Evolutionary conservation across 257 asterid species (phyloP).

Genomic region (Perilla frutescens): DNA sequence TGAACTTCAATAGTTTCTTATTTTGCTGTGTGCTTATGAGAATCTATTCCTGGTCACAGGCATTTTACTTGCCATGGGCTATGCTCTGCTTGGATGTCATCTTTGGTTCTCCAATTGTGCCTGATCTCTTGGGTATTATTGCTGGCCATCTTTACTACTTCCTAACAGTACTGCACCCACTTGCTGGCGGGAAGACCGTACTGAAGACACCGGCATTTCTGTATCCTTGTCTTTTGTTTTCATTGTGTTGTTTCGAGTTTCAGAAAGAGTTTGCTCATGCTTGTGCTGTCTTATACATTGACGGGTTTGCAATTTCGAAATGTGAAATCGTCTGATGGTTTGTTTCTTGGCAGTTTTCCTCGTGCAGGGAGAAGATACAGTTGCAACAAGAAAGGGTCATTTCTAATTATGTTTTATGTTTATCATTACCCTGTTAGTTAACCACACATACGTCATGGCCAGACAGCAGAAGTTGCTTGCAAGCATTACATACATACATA

Average conservation of each 20-base stretch:
- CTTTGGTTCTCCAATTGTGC: constrained; percentile 77
- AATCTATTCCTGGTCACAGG: constrained; percentile 52
- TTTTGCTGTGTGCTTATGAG: constrained; percentile 15
- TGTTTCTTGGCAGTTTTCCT: not conserved
- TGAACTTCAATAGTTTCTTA: not conserved
- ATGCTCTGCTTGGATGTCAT: constrained; percentile 90
- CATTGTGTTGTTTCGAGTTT: not conserved
- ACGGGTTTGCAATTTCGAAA: constrained; percentile 2
- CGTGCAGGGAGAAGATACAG: constrained; percentile 18
- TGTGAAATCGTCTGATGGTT: not conserved
- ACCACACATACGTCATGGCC: not conserved
- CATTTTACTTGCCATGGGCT: constrained; percentile 99
- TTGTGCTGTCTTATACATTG: no score
- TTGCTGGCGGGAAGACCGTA: constrained; percentile 79
- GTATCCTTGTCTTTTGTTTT: constrained; percentile 73
- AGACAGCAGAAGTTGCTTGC: not conserved
- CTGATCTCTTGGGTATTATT: constrained; percentile 81
- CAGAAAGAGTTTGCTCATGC: not conserved
- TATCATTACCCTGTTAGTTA: not conserved
- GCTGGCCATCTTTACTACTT: constrained; percentile 96
- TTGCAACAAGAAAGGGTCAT: constrained; percentile 21
- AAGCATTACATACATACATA: no score
- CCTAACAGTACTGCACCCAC: constrained; percentile 90
- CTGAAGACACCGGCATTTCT: constrained; percentile 75
- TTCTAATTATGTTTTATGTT: not conserved